phyloP scores from a whole-genome alignment of 78 protist genomes.

The Paratrimastix pyriformis region DNA sequence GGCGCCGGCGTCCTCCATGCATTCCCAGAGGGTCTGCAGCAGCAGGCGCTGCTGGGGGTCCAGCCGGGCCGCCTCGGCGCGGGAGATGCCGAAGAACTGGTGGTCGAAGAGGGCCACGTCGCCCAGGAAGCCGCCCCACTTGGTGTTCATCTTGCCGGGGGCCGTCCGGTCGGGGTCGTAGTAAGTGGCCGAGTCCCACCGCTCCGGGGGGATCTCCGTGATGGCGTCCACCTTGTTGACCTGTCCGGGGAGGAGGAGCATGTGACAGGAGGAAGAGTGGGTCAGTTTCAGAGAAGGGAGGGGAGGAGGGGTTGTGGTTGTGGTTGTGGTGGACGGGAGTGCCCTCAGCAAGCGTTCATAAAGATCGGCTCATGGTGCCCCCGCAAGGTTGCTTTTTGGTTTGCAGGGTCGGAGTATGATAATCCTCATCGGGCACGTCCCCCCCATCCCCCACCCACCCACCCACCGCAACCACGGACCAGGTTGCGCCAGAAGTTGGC shows the following conservation, averaged over 20 bases:
- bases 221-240: background rate
- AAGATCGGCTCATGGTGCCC: too few relatives aligned
- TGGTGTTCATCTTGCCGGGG: background rate
- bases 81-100: background rate
- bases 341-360: too few relatives aligned
- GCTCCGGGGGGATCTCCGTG: background rate
- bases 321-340: too few relatives aligned
- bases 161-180: background rate
- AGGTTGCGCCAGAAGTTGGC: background rate
- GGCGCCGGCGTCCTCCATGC: background rate
- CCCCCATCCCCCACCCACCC: too few relatives aligned
- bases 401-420: too few relatives aligned
- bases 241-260: too few relatives aligned
- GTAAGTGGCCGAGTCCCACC: background rate
- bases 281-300: too few relatives aligned
- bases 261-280: too few relatives aligned
- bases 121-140: background rate
- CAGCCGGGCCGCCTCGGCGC: background rate
- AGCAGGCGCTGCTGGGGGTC: conserved; percentile 9
- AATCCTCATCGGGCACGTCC: too few relatives aligned
- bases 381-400: too few relatives aligned
- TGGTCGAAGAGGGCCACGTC: background rate
- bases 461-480: too few relatives aligned
- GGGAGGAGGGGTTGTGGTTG: too few relatives aligned
- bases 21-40: background rate